These are phyloP conservation scores for Hippophae rhamnoides DNA, from an alignment of 306 rosid genomes.

Conservation along the genomic window DNA sequence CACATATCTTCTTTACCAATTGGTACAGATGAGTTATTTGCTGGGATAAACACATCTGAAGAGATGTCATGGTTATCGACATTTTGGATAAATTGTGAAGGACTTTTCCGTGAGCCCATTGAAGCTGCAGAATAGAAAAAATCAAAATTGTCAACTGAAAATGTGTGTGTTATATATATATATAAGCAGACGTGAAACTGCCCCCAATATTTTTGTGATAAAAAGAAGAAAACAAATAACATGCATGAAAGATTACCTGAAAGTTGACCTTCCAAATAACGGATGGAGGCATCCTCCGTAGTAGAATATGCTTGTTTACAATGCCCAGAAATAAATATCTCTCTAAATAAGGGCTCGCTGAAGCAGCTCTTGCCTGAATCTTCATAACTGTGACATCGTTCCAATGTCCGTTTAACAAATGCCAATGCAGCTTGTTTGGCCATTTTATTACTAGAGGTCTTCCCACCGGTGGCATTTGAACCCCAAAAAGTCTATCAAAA, in stretches of 20 bases:
- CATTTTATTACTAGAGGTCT: conserved; percentile 68
- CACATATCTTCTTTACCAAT: conserved; percentile 65
- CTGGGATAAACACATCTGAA: conserved; percentile 48
- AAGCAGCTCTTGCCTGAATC: conserved; percentile 88
- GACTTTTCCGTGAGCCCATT: conserved; percentile 70
- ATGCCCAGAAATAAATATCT: conserved; percentile 47
- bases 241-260: conserved; percentile 37
- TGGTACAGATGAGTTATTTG: conserved; percentile 52
- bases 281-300: conserved; percentile 48
- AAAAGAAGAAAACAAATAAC: conserved; percentile 8
- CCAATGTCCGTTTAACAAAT: conserved; percentile 76
- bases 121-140: conserved; percentile 49
- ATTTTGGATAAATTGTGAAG: conserved; percentile 65
- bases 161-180: too few relatives aligned
- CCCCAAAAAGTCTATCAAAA: conserved; percentile 65
- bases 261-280: conserved; percentile 49
- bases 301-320: conserved; percentile 40
- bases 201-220: not conserved
- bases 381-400: conserved; percentile 71
- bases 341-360: conserved; percentile 60
- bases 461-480: conserved; percentile 70
- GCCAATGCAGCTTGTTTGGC: conserved; percentile 82
- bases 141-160: not conserved
- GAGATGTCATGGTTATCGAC: conserved; percentile 52
- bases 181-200: conserved; percentile 1